phyloP scores from a whole-genome alignment of 2,329 filamentous ascomycete species.

The Cadophora gregata region DNA sequence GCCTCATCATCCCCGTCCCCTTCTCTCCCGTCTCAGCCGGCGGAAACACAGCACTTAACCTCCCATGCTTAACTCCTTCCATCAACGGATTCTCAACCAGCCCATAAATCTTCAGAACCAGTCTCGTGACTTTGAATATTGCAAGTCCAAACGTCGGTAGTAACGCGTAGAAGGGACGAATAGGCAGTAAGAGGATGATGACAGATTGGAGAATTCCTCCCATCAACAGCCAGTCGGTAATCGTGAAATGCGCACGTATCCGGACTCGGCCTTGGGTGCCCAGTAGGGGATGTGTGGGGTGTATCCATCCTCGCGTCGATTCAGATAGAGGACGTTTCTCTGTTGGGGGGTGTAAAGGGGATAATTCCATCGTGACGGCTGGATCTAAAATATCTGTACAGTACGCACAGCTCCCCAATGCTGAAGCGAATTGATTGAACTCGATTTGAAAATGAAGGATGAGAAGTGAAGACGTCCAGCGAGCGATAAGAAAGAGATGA shows the following conservation, averaged over 20 bases:
- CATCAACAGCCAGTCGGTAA: constrained; percentile 28
- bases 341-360: constrained; percentile 2
- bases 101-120: constrained; percentile 17
- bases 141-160: constrained; percentile 24
- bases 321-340: constrained; percentile 18
- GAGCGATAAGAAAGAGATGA: neutral
- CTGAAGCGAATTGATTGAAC: no score
- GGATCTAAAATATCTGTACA: no score
- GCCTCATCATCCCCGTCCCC: constrained; percentile 13
- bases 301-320: constrained; percentile 22
- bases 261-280: constrained; percentile 22
- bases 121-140: constrained; percentile 19
- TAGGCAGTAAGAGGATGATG: constrained; percentile 17
- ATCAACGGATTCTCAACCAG: constrained; percentile 26
- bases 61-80: constrained; percentile 20
- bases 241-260: constrained; percentile 23
- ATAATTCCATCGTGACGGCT: constrained; percentile 22
- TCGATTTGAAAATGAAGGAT: neutral
- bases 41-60: constrained; percentile 24
- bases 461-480: neutral
- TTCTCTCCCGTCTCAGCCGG: constrained; percentile 15
- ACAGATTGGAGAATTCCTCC: constrained; percentile 24
- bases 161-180: constrained; percentile 3
- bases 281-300: constrained; percentile 20
- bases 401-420: neutral